Conservation (phyloP, 495 filamentous ascomycete species). For the Xylaria palmicola region DNA sequence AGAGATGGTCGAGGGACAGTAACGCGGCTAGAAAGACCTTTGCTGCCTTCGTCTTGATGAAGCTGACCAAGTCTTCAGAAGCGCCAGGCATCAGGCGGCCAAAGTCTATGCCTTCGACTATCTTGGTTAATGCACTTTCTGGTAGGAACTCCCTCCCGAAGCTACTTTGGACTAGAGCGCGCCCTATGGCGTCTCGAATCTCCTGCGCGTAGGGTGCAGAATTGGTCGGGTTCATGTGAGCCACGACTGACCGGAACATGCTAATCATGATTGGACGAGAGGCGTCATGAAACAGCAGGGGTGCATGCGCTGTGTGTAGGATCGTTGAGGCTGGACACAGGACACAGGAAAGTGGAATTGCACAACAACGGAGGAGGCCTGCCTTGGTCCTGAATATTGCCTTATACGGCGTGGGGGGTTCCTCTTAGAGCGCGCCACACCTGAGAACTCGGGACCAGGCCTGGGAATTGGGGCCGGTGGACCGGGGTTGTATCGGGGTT, state of each 20-base stretch:
- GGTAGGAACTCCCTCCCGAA: not conserved
- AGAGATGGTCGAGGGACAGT: not conserved
- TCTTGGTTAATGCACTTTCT: not conserved
- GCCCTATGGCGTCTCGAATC: not conserved
- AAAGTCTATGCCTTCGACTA: not conserved
- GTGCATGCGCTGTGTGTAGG: not conserved
- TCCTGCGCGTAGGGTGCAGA: not conserved
- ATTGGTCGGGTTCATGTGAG: not conserved
- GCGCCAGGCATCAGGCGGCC: not conserved
- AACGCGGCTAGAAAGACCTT: not conserved
- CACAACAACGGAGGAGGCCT: too few species aligned
- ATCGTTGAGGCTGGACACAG: not conserved
- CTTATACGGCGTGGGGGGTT: too few species aligned
- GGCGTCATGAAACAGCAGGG: not conserved
- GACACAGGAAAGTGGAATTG: too few species aligned
- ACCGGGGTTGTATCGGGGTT: too few species aligned
- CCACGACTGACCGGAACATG: slow-evolving; percentile 8
- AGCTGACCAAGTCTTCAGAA: not conserved
- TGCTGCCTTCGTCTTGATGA: not conserved
- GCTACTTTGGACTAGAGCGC: not conserved
- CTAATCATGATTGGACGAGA: not conserved
- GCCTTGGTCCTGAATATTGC: too few species aligned
- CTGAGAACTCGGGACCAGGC: too few species aligned
- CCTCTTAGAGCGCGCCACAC: too few species aligned
- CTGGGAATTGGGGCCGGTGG: too few species aligned